Conservation (phyloP, 768 basidiomycete genomes). For the Rhodotorula paludigena region DNA sequence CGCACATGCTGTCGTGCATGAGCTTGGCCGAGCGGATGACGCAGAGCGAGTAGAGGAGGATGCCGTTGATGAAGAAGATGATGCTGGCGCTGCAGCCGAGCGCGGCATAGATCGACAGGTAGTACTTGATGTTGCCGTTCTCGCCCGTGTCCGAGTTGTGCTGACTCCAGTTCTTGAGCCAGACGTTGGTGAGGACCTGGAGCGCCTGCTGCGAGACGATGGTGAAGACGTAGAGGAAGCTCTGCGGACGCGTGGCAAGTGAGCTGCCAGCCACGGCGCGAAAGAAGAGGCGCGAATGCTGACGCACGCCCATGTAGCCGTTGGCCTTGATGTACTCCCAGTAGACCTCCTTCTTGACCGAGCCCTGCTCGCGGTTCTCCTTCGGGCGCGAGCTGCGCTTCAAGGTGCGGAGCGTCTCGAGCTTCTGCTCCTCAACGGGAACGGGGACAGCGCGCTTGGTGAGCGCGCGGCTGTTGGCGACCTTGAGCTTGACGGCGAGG, state of each 20-base stretch:
- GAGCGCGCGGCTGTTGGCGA: constrained; percentile 22
- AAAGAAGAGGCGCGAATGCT: background rate
- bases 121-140: constrained; percentile 38
- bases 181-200: constrained; percentile 43
- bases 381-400: constrained; percentile 41
- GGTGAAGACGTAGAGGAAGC: constrained; percentile 46
- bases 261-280: background rate
- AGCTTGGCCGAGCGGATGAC: constrained; percentile 38
- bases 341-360: constrained; percentile 49
- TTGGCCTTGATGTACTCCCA: constrained; percentile 47
- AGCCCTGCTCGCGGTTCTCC: constrained; percentile 47
- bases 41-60: constrained; percentile 41
- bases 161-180: constrained; percentile 41
- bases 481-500: constrained; percentile 39
- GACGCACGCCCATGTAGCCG: constrained; percentile 38
- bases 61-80: constrained; percentile 40
- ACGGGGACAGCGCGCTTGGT: constrained; percentile 47
- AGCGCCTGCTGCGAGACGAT: constrained; percentile 47
- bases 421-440: constrained; percentile 36
- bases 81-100: constrained; percentile 20
- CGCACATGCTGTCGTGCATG: constrained; percentile 41
- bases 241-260: constrained; percentile 3
- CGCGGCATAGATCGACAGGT: constrained; percentile 31
- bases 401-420: constrained; percentile 24
- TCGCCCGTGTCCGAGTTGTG: constrained; percentile 31